Evolutionary conservation across 345 rosid species (phyloP).

Genomic region (Hevea brasiliensis): DNA sequence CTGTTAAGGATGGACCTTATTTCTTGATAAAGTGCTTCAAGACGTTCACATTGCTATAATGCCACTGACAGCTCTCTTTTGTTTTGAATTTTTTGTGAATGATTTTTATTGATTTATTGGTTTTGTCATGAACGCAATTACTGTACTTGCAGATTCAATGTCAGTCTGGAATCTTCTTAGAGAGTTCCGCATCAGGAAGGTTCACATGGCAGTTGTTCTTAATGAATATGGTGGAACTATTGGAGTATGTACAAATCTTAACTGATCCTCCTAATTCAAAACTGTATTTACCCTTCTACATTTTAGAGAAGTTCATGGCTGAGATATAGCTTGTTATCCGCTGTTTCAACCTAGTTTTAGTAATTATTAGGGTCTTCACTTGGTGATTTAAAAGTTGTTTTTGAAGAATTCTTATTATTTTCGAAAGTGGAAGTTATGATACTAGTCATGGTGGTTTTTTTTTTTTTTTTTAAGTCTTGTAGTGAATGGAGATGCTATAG

Average conservation of each 20-base stretch:
- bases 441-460: background rate
- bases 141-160: conserved; percentile 83
- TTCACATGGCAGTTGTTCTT: conserved; percentile 98
- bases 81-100: background rate
- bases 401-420: background rate
- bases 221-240: conserved; percentile 98
- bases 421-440: background rate
- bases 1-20: background rate
- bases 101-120: background rate
- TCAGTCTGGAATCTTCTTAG: conserved; percentile 99
- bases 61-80: background rate
- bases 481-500: background rate
- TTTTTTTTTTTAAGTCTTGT: no score
- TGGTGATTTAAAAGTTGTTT: background rate
- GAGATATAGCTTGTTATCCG: background rate
- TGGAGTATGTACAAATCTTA: conserved; percentile 62
- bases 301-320: conserved; percentile 3
- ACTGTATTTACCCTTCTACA: background rate
- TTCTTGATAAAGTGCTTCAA: background rate
- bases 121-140: conserved; percentile 11
- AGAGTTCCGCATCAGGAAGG: conserved; percentile 97
- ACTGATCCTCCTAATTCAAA: conserved; percentile 8
- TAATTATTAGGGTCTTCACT: background rate
- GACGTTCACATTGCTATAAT: background rate
- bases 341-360: background rate